These are phyloP conservation scores for Wickerhamiella domercqiae DNA, from an alignment of 805 yeast genomes.

Conservation along the genomic window DNA sequence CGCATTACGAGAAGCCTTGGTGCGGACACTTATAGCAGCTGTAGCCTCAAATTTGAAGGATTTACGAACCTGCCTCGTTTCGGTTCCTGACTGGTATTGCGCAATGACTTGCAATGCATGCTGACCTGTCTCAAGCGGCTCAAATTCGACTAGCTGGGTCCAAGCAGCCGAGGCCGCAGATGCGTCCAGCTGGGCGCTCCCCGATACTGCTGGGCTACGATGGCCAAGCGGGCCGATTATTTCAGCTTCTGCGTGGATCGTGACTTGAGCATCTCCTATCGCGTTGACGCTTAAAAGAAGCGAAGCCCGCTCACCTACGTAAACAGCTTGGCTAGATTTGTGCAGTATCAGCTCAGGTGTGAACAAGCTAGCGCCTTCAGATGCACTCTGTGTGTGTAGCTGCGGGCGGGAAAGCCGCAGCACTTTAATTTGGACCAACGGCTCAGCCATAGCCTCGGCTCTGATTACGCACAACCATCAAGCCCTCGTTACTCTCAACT, in stretches of 20 bases:
- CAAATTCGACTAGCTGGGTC: neutral
- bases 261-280: neutral
- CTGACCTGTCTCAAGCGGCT: neutral
- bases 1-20: constrained; percentile 15
- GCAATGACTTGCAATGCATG: constrained; percentile 15
- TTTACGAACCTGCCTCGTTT: constrained; percentile 15
- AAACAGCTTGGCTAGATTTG: constrained; percentile 18
- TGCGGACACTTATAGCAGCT: constrained; percentile 22
- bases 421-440: constrained; percentile 16
- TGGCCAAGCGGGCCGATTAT: neutral
- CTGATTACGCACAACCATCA: neutral
- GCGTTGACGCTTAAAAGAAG: constrained; percentile 15
- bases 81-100: constrained; percentile 11
- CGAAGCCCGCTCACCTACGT: constrained; percentile 22
- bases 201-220: neutral
- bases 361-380: constrained; percentile 10
- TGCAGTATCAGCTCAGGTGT: constrained; percentile 17
- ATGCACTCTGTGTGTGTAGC: constrained; percentile 13
- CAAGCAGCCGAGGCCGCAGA: too few relatives aligned
- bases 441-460: neutral
- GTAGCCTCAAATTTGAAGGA: constrained; percentile 20
- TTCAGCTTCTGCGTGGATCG: constrained; percentile 1
- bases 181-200: neutral
- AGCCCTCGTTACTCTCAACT: neutral
- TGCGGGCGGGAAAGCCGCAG: constrained; percentile 21